phyloP scores from a whole-genome alignment of 169 alveolate genomes.

The Hepatocystis sp. region DNA sequence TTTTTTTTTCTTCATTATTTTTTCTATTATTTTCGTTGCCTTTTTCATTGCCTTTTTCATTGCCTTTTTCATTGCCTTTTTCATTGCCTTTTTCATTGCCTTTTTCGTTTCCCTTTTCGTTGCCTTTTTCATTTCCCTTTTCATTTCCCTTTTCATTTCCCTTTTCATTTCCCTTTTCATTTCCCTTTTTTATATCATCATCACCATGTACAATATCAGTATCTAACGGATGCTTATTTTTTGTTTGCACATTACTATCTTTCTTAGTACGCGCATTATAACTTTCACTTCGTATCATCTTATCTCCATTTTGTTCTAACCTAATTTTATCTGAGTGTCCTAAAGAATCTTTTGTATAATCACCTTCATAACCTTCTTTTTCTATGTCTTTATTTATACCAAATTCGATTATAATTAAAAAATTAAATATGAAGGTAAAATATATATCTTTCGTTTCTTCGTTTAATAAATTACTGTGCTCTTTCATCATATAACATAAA shows the following conservation, averaged over 20 bases:
- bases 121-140: background rate
- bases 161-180: no score
- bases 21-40: background rate
- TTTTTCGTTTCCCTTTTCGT: background rate
- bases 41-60: background rate
- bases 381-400: background rate
- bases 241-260: no score
- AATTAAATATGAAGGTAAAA: constrained; percentile 30
- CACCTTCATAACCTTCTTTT: no score
- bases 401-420: constrained; percentile 21
- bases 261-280: no score
- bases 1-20: background rate
- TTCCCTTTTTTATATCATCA: background rate
- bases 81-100: background rate
- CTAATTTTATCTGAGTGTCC: no score
- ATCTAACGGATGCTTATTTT: no score
- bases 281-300: no score
- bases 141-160: background rate
- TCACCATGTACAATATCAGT: no score
- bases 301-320: no score
- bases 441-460: constrained; percentile 65
- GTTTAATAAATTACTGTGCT: constrained; percentile 14
- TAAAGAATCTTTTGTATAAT: no score
- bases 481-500: constrained; percentile 30
- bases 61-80: background rate